Conservation (phyloP, 352 stramenopile genomes). For the Globisporangium solare region DNA sequence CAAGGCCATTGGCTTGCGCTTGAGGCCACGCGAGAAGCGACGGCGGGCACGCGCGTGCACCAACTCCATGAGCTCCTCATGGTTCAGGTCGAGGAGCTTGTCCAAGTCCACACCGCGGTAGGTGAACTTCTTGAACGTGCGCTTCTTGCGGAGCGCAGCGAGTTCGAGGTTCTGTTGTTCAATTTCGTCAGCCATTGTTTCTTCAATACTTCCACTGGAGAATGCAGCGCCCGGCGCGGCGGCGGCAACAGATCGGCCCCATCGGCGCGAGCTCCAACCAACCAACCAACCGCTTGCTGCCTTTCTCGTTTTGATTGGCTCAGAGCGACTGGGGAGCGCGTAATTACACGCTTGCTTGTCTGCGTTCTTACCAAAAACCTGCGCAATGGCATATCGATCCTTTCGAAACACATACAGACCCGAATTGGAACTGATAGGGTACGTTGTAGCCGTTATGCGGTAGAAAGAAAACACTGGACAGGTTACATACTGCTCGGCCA, state of each 20-base stretch:
- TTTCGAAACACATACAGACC: background rate
- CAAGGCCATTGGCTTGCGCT: conserved; percentile 99
- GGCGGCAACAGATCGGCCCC: background rate
- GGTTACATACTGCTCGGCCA: background rate
- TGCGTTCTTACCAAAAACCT: conserved; percentile 12
- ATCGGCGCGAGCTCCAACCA: background rate
- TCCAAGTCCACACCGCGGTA: conserved; percentile 99
- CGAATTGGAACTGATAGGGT: background rate
- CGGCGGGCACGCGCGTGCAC: conserved; percentile 94
- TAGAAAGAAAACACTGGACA: background rate
- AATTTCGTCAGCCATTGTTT: conserved; percentile 37
- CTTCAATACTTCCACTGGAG: conserved; percentile 19
- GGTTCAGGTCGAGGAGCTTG: conserved; percentile 98
- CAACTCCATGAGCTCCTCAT: conserved; percentile 99
- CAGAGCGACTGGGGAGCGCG: background rate
- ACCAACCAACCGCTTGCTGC: background rate
- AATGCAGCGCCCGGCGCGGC: conserved; percentile 1
- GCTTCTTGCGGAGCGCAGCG: conserved; percentile 98
- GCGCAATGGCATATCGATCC: no score
- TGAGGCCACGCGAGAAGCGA: conserved; percentile 98
- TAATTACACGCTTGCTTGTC: conserved; percentile 17
- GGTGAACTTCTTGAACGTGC: conserved; percentile 99
- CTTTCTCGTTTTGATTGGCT: background rate
- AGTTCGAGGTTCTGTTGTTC: conserved; percentile 82
- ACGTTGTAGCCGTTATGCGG: background rate